Percentiles rank a stretch among this genome's conserved stretches.
Conservation (phyloP, 495 filamentous ascomycete genomes). For the Hypoxylon crocopeplum region DNA sequence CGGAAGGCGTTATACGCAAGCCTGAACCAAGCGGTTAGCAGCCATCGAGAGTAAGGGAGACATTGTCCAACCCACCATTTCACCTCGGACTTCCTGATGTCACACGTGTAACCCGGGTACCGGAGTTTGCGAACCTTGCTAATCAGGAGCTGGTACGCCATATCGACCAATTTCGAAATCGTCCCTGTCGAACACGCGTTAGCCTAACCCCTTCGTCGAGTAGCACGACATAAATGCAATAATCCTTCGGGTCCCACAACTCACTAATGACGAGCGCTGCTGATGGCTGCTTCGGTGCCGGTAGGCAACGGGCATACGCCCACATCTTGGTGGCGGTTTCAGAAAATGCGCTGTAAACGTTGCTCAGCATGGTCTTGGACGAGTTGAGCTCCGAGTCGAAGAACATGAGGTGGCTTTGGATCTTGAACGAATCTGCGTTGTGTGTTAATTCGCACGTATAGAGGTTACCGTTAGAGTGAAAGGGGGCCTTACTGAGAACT, state of each 20-base stretch:
- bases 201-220: not conserved
- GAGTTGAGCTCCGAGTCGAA: constrained; percentile 85
- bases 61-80: constrained; percentile 63
- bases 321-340: constrained; percentile 86
- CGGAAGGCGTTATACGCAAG: constrained; percentile 71
- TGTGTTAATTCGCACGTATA: constrained; percentile 39
- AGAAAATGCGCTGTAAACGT: constrained; percentile 74
- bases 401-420: constrained; percentile 87
- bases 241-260: constrained; percentile 25
- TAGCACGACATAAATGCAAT: not conserved
- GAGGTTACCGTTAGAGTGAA: constrained; percentile 58
- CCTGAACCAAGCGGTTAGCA: constrained; percentile 42
- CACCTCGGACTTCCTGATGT: constrained; percentile 68
- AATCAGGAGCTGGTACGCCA: constrained; percentile 70
- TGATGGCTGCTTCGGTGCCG: constrained; percentile 59
- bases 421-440: constrained; percentile 71
- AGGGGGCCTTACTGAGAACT: constrained; percentile 62
- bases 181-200: constrained; percentile 55
- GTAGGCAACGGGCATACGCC: constrained; percentile 73
- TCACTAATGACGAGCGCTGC: constrained; percentile 65
- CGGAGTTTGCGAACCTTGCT: constrained; percentile 55
- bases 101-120: constrained; percentile 62
- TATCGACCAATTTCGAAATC: constrained; percentile 67
- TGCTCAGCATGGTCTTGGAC: constrained; percentile 67
- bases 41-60: not conserved